Evolutionary conservation across 139 green algal genomes (phyloP).

Genomic region (Chlamydomonas incerta): DNA sequence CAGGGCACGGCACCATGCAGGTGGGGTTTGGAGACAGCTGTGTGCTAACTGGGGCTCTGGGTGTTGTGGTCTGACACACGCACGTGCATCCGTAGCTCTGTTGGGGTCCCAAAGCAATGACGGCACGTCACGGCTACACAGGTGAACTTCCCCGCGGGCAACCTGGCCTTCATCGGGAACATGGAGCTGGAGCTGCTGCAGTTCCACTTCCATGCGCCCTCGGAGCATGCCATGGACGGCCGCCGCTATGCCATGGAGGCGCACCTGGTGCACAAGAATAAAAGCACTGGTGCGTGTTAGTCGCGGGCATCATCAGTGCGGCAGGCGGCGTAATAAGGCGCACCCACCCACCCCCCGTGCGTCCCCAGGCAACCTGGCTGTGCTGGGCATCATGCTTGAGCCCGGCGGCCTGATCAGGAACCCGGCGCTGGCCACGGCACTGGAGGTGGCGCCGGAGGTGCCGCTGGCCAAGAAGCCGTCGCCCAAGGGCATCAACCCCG

Average conservation of each 20-base stretch:
- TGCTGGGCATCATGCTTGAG: conserved; percentile 68
- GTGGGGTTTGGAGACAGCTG: too few species aligned
- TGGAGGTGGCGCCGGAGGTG: conserved; percentile 47
- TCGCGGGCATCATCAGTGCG: too few species aligned
- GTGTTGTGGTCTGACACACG: too few species aligned
- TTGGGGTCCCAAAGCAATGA: too few species aligned
- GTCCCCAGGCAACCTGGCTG: conserved; percentile 59
- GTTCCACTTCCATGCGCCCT: conserved; percentile 88
- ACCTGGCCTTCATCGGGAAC: conserved; percentile 48
- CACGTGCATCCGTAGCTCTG: too few species aligned
- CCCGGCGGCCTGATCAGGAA: conserved; percentile 47
- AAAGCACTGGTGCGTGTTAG: conserved; percentile 53
- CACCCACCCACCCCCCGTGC: background rate
- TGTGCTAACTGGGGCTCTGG: too few species aligned
- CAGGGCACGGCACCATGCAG: conserved; percentile 82
- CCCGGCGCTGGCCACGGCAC: conserved; percentile 53
- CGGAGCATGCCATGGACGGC: conserved; percentile 82
- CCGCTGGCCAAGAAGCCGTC: conserved; percentile 29
- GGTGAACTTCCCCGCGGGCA: conserved; percentile 68
- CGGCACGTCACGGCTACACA: background rate
- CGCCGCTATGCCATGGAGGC: conserved; percentile 77
- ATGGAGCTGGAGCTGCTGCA: conserved; percentile 81
- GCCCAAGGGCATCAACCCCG: conserved; percentile 54
- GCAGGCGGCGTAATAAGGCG: too few species aligned
- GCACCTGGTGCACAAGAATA: conserved; percentile 85